Conservation (phyloP, 2,329 filamentous ascomycete species). For the Clathrospora elynae region DNA sequence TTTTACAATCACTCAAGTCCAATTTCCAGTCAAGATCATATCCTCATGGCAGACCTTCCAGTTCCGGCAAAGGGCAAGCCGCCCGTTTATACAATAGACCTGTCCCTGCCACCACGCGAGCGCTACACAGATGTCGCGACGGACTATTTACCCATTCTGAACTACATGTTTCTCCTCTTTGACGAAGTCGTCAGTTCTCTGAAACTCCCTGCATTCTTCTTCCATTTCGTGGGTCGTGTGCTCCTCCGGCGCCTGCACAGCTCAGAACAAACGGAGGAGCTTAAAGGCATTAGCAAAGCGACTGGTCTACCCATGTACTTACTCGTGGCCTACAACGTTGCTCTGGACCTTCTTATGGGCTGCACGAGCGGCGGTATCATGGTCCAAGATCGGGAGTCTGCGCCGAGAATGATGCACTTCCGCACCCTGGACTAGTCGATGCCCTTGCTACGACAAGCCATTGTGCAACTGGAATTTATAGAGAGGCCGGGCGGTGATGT, state of each 20-base stretch:
- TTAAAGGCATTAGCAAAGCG: constrained; percentile 61
- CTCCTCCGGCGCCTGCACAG: constrained; percentile 58
- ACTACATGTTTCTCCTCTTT: constrained; percentile 56
- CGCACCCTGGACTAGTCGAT: constrained; percentile 58
- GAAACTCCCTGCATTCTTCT: constrained; percentile 6
- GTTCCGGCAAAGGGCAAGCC: constrained; percentile 10
- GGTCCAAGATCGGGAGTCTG: constrained; percentile 25
- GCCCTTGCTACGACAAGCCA: constrained; percentile 49
- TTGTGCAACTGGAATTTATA: constrained; percentile 51
- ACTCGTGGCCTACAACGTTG: constrained; percentile 65
- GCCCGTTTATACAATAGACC: constrained; percentile 58
- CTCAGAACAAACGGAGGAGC: constrained; percentile 64
- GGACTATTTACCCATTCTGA: constrained; percentile 53
- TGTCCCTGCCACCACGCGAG: constrained; percentile 58
- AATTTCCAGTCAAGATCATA: neutral
- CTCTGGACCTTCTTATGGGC: constrained; percentile 67
- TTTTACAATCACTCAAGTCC: neutral
- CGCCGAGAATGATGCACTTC: constrained; percentile 58
- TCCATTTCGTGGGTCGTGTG: constrained; percentile 50
- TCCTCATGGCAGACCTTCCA: neutral
- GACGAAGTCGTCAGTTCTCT: constrained; percentile 53
- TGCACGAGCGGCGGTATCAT: constrained; percentile 64
- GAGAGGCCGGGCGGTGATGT: constrained; percentile 42
- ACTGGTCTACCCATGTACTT: constrained; percentile 63
- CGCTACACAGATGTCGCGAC: constrained; percentile 58